Conservation (phyloP, 2,329 filamentous ascomycete genomes). For the Aspergillus sp. region DNA sequence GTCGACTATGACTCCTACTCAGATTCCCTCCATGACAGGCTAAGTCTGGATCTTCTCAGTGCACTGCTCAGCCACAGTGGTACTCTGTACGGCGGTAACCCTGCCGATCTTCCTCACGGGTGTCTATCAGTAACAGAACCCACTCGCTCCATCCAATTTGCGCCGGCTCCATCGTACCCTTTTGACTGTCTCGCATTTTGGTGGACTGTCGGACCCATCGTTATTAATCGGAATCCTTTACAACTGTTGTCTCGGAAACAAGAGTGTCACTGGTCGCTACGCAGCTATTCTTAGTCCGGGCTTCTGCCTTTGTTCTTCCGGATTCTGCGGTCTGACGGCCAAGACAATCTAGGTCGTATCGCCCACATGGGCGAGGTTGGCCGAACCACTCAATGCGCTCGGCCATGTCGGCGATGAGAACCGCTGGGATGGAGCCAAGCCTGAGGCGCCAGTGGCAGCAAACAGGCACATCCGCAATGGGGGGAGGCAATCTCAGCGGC, state of each 20-base stretch:
- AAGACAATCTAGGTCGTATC: neutral
- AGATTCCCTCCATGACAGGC: neutral
- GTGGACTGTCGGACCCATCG: neutral
- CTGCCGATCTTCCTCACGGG: neutral
- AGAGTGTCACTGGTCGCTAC: too few relatives aligned
- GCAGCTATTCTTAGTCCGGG: neutral
- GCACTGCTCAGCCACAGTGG: neutral
- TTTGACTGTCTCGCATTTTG: neutral
- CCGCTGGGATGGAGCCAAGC: neutral
- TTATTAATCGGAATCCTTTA: neutral
- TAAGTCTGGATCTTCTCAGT: neutral
- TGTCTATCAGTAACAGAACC: neutral
- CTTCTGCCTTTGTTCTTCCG: neutral
- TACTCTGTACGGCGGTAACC: neutral
- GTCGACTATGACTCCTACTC: neutral
- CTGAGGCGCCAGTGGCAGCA: neutral
- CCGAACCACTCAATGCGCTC: neutral
- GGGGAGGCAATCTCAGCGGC: neutral
- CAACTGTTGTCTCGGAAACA: neutral
- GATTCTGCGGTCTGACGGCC: neutral
- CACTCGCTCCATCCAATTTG: slow-evolving; percentile 11
- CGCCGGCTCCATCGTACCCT: slow-evolving; percentile 7
- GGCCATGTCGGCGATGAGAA: neutral
- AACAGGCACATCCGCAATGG: neutral
- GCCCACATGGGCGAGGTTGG: neutral